These are phyloP conservation scores for Cladosporium sp. DNA, from an alignment of 2,329 filamentous ascomycete genomes.

Conservation along the genomic window DNA sequence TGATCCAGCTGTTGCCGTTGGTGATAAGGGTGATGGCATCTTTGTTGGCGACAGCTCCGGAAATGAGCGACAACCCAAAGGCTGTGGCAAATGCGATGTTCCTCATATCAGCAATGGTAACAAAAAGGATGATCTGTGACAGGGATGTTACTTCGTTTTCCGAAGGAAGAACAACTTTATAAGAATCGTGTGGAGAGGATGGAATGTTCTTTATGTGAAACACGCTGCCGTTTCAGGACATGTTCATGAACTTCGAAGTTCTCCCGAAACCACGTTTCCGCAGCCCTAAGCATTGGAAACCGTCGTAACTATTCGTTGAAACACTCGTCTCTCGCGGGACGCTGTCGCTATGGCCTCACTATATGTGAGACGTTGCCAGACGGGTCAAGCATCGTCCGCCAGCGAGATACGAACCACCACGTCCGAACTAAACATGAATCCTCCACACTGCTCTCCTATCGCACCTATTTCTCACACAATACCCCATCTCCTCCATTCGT, in stretches of 20 bases:
- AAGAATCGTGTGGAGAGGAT: neutral
- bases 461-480: conserved; percentile 36
- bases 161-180: neutral
- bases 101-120: neutral
- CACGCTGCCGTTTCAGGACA: neutral
- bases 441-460: conserved; percentile 39
- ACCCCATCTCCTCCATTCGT: conserved; percentile 38
- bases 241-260: neutral
- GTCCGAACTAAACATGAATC: conserved; percentile 24
- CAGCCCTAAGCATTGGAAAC: neutral
- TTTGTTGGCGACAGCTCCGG: neutral
- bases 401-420: neutral
- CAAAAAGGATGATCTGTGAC: neutral
- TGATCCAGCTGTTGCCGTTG: neutral
- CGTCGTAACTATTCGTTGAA: neutral
- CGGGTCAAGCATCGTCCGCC: neutral
- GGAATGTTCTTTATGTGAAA: neutral
- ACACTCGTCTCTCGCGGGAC: neutral
- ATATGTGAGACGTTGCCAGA: neutral
- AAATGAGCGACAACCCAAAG: neutral
- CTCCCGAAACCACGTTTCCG: neutral
- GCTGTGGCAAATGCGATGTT: neutral
- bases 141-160: neutral
- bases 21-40: neutral
- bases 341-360: neutral